Evolutionary conservation across 306 rosid species (phyloP).

Genomic region (Dryas alaskensis): DNA sequence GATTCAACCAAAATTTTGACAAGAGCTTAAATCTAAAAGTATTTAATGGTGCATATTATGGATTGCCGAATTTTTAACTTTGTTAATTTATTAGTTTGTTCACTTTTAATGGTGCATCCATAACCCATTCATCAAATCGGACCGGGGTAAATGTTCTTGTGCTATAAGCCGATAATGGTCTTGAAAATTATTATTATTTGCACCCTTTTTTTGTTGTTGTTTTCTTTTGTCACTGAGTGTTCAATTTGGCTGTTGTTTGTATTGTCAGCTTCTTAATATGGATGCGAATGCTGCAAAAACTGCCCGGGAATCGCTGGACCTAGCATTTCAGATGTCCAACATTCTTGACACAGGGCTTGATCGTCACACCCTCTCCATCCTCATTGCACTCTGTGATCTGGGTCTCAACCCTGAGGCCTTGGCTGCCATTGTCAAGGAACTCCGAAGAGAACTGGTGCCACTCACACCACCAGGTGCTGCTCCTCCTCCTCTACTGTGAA

Average conservation of each 20-base stretch:
- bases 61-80: too few relatives aligned
- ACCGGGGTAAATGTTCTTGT: background rate
- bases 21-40: too few relatives aligned
- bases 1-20: too few relatives aligned
- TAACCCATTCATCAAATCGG: too few relatives aligned
- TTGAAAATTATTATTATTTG: too few relatives aligned
- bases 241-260: too few relatives aligned
- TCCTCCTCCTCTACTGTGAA: constrained; percentile 7
- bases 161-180: background rate
- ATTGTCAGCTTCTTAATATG: constrained; percentile 31
- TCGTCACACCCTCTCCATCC: constrained; percentile 76
- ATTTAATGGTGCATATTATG: background rate
- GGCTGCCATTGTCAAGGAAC: constrained; percentile 72
- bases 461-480: constrained; percentile 20
- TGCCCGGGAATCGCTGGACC: constrained; percentile 70
- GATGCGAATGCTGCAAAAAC: constrained; percentile 62
- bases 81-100: too few relatives aligned
- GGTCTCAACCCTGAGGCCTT: constrained; percentile 77
- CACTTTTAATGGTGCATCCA: too few relatives aligned
- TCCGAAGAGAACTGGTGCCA: constrained; percentile 30
- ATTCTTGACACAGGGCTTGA: constrained; percentile 62
- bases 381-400: constrained; percentile 76
- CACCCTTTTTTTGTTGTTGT: too few relatives aligned
- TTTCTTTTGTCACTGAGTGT: background rate
- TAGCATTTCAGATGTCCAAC: constrained; percentile 73